Evolutionary conservation across 2,329 filamentous ascomycete species (phyloP).

Genomic region (Colletotrichum echinochloae): DNA sequence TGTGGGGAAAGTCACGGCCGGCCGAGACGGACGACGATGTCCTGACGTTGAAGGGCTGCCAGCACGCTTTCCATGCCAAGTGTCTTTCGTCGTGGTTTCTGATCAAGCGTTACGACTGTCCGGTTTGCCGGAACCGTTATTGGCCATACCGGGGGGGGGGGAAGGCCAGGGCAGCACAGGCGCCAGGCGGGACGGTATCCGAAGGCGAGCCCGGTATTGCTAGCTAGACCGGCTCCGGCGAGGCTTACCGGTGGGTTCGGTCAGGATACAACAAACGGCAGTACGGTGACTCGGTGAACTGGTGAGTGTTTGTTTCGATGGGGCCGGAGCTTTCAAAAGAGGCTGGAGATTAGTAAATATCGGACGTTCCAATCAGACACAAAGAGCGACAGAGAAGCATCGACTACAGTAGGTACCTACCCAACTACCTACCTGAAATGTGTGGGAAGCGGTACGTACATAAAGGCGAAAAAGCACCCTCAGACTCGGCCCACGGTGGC

Average conservation of each 20-base stretch:
- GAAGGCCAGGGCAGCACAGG: conserved; percentile 21
- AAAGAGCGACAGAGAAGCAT: neutral
- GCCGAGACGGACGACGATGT: conserved; percentile 46
- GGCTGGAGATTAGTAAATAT: neutral
- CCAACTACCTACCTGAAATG: no score
- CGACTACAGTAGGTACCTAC: neutral
- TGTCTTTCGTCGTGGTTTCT: conserved; percentile 56
- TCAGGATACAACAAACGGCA: no score
- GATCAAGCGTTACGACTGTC: conserved; percentile 52
- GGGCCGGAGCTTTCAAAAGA: no score
- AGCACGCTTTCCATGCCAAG: conserved; percentile 54
- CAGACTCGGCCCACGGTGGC: neutral
- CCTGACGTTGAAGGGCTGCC: conserved; percentile 52
- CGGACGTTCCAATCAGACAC: neutral
- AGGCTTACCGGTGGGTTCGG: no score
- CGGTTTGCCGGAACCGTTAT: conserved; percentile 53
- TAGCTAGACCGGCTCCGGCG: conserved; percentile 9
- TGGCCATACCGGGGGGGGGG: conserved; percentile 44
- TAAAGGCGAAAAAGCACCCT: no score
- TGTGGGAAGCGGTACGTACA: no score
- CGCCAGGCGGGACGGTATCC: conserved; percentile 6
- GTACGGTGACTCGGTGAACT: no score
- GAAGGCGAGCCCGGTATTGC: conserved; percentile 18
- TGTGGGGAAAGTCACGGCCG: conserved; percentile 9
- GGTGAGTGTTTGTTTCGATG: no score